Evolutionary conservation across 352 stramenopile genomes (phyloP), one percentile per base, ranked within the genome.

Genomic region (Pythium periplocum): DNA sequence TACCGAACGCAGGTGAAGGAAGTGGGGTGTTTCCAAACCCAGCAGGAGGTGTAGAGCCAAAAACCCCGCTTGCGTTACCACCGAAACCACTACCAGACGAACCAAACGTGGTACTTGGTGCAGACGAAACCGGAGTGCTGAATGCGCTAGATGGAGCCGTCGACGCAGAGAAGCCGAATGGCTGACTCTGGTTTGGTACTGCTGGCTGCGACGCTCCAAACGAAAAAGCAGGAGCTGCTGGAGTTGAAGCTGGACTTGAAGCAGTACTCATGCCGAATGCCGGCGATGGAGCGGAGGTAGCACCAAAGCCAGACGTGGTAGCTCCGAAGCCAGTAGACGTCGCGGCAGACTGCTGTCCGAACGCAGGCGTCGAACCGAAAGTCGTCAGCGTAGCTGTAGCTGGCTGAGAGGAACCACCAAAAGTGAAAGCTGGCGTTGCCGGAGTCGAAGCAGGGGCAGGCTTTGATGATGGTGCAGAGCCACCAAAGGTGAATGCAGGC

Each of bases 261-360:
- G 66, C 51, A 48, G 8, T 34, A 50, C 66, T 61, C 30, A 80
- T 73, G 30, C 61, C 56, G 31, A 87, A 87, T 6, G 65, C 64
- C 9, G 76, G 56, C 10, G 66, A 64, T 48, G 61, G 42, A 9
- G 69, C 52, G 10, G 68, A 53, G 40, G 63, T 67, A 31, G 57
- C 42, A 38, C 68, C 72, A 55, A 84, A 83, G 31, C 57, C 67
- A 62, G 55, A 42, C 2, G 55, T 57, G 1, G 42, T 34, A 1
- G 52, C 10, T 44, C 59, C 54, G 42, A 62, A 67, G 10, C 53
- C 59, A 37, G 45, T 52, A 10, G 59, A 62, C 6, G 47, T 43
- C n/a, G 50, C 33, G 9, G 45, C 40, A n/a, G 10, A n/a, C 55
- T 49, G 8, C 17, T 26, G 17, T 26, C 17, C 17, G 17, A 26